Percentiles rank a stretch among this genome's conserved stretches.
Evolutionary conservation across 768 basidiomycete species (phyloP).

Genomic region (Cystofilobasidium ferigula): DNA sequence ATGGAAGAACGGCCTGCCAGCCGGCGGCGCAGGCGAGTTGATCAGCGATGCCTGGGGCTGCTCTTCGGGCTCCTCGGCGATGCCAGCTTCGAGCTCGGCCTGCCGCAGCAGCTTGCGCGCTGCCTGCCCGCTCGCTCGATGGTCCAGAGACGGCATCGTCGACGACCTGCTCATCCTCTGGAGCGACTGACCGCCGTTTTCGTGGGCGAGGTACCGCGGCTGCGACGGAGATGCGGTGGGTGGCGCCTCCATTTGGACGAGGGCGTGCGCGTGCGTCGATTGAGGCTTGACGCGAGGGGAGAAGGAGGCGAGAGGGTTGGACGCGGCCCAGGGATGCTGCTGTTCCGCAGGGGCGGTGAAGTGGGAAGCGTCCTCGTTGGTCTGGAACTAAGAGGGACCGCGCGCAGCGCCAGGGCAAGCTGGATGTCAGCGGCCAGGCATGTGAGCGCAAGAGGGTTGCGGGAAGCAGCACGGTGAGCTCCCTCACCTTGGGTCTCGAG

Average conservation of each 20-base stretch:
- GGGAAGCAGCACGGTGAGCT: no score
- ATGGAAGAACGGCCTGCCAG: conserved; percentile 11
- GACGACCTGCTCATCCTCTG: conserved; percentile 1
- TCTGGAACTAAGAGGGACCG: no score
- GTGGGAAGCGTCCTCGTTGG: no score
- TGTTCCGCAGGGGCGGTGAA: no score
- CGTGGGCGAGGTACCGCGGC: conserved; percentile 4
- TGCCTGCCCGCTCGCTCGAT: background rate
- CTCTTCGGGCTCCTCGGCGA: background rate
- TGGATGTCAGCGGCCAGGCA: no score
- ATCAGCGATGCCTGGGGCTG: no score
- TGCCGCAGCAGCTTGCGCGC: background rate
- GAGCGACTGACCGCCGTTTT: background rate
- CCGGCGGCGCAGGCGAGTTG: background rate
- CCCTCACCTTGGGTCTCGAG: no score
- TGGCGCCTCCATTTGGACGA: conserved; percentile 17
- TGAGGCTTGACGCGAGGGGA: background rate
- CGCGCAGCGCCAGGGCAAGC: no score
- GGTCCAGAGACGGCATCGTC: background rate
- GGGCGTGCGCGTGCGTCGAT: conserved; percentile 13
- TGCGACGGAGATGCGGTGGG: background rate
- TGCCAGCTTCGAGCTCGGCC: background rate
- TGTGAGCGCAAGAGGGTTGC: no score
- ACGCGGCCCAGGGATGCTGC: background rate
- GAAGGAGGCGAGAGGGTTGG: background rate